phyloP scores from a whole-genome alignment of 164 flowering plant genomes.

The Annona squamosa region DNA sequence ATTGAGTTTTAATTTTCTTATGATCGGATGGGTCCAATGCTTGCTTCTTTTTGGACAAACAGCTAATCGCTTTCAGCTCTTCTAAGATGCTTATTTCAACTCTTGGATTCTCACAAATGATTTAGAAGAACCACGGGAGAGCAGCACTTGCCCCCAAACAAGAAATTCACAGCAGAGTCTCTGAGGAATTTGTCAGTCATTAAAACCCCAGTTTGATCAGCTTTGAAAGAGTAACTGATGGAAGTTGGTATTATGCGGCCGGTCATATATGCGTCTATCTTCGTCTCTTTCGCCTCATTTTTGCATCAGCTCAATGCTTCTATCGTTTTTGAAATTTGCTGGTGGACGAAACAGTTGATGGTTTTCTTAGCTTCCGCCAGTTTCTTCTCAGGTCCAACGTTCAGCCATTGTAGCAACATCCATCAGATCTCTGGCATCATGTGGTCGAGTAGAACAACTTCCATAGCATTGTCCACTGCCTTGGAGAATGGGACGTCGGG shows the following conservation, averaged over 20 bases:
- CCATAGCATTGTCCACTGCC: conserved; percentile 21
- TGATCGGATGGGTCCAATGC: not conserved
- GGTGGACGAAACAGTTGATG: conserved; percentile 9
- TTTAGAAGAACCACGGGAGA: conserved; percentile 19
- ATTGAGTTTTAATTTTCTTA: no score
- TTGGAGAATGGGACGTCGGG: conserved; percentile 16
- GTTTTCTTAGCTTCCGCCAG: conserved; percentile 4
- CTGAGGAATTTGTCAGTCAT: conserved; percentile 7
- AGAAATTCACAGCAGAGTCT: conserved; percentile 10
- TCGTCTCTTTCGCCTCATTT: not conserved
- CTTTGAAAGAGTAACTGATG: conserved; percentile 3
- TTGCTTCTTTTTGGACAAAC: not conserved
- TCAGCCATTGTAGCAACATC: conserved; percentile 20
- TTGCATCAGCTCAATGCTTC: not conserved
- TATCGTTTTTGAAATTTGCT: conserved; percentile 6
- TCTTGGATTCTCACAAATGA: conserved; percentile 2
- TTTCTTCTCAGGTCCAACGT: conserved; percentile 21
- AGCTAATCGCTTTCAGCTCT: not conserved
- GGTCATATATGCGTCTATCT: not conserved
- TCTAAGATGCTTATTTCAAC: not conserved
- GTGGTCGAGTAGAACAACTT: conserved; percentile 17
- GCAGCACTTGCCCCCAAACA: conserved; percentile 8
- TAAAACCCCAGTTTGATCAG: not conserved
- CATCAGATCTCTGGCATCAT: conserved; percentile 18
- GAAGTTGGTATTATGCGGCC: conserved; percentile 10